Percentiles rank a stretch among this genome's conserved stretches.
These are phyloP conservation scores for Gossypium turneri DNA, from an alignment of 345 rosid species.

Conservation along the genomic window DNA sequence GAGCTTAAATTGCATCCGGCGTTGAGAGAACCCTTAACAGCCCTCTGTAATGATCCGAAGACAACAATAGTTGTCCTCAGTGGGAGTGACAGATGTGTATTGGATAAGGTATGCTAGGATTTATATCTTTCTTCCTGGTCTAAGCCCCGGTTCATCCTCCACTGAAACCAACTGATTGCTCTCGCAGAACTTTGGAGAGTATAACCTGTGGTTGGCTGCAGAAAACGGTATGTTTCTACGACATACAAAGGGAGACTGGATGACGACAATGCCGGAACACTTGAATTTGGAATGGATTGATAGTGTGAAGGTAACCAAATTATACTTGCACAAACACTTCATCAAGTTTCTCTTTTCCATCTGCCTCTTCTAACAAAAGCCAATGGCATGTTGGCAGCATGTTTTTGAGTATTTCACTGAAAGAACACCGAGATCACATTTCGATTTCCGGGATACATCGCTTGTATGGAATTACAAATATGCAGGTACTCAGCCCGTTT, in stretches of 20 bases:
- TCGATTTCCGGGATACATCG: conserved; percentile 82
- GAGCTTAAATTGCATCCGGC: conserved; percentile 91
- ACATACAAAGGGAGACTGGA: conserved; percentile 79
- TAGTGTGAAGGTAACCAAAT: conserved; percentile 72
- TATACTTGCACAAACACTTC: not conserved
- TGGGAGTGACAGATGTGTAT: conserved; percentile 69
- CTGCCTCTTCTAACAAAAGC: conserved; percentile 18
- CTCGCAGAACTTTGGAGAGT: conserved; percentile 79
- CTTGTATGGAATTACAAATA: conserved; percentile 99
- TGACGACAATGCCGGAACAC: conserved; percentile 99
- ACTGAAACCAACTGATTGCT: conserved; percentile 17
- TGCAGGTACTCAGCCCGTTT: conserved; percentile 55
- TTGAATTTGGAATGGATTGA: conserved; percentile 99
- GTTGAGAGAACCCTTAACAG: conserved; percentile 56
- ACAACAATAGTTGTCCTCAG: conserved; percentile 87
- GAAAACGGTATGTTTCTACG: conserved; percentile 98
- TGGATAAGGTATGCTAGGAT: conserved; percentile 60
- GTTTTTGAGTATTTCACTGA: conserved; percentile 95
- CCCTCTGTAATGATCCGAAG: conserved; percentile 65
- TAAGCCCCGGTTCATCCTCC: not conserved
- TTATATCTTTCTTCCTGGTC: conserved; percentile 2
- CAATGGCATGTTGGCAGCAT: conserved; percentile 60
- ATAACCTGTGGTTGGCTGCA: conserved; percentile 93
- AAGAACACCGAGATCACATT: conserved; percentile 93
- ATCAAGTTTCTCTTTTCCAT: conserved; percentile 11